Percentiles rank a stretch among this genome's conserved stretches.
Conservation (phyloP, 805 yeast species). For the Kodamaea sagamina region DNA sequence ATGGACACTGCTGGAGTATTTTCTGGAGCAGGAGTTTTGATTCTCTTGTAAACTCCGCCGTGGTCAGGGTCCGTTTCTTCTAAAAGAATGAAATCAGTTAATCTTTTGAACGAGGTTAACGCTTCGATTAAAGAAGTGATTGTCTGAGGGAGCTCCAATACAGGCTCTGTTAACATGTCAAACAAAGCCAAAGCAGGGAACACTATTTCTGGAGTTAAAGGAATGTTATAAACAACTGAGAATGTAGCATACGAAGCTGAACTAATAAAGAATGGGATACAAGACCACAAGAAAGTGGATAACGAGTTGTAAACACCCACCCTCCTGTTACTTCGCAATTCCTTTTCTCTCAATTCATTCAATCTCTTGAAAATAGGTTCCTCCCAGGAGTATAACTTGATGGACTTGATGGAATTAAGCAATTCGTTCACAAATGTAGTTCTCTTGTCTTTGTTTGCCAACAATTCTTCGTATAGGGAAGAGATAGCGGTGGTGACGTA, state of each 20-base stretch:
- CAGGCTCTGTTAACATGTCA: slow-evolving; percentile 36
- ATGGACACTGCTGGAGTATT: slow-evolving; percentile 42
- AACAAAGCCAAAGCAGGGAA: slow-evolving; percentile 44
- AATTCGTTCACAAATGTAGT: slow-evolving; percentile 40
- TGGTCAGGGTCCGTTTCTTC: slow-evolving; percentile 33
- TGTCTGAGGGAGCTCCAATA: slow-evolving; percentile 33
- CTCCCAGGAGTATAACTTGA: slow-evolving; percentile 47
- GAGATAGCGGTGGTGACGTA: slow-evolving; percentile 27
- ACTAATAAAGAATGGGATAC: slow-evolving; percentile 40
- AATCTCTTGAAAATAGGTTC: slow-evolving; percentile 37
- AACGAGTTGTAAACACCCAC: slow-evolving; percentile 37
- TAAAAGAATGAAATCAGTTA: slow-evolving; percentile 31
- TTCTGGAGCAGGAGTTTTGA: neutral
- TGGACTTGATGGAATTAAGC: slow-evolving; percentile 37
- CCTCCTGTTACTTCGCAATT: slow-evolving; percentile 27
- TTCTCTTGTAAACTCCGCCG: slow-evolving; percentile 1
- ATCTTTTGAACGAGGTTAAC: slow-evolving; percentile 34
- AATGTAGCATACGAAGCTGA: slow-evolving; percentile 34
- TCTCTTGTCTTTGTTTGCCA: slow-evolving; percentile 40
- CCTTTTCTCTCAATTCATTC: slow-evolving; percentile 35
- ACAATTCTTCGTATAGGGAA: slow-evolving; percentile 26
- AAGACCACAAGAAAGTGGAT: slow-evolving; percentile 36
- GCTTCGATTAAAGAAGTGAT: slow-evolving; percentile 32
- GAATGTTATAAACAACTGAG: slow-evolving; percentile 23
- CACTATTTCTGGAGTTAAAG: slow-evolving; percentile 37